Percentiles rank a stretch among this genome's conserved stretches.
Conservation (phyloP, 371 early-diverging fungal genomes). For the Blakeslea trispora region DNA sequence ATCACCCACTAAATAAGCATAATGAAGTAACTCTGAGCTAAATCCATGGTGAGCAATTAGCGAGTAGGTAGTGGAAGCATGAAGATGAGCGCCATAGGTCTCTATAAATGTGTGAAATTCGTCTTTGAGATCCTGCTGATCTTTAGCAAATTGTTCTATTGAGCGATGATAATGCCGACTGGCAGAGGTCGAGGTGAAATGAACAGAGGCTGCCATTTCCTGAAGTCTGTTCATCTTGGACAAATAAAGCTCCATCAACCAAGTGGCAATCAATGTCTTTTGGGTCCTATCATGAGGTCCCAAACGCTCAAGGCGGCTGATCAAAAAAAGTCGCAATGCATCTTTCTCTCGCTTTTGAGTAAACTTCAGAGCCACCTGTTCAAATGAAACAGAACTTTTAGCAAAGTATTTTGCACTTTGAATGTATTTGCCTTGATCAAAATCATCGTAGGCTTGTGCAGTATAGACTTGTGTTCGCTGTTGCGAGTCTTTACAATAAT, state of each 20-base stretch:
- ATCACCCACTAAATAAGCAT: constrained; percentile 80
- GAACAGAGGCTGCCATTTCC: constrained; percentile 53
- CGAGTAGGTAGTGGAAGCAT: constrained; percentile 73
- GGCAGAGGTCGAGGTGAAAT: constrained; percentile 12
- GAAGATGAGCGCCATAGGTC: constrained; percentile 60
- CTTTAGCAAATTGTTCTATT: constrained; percentile 39
- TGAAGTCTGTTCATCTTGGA: constrained; percentile 74
- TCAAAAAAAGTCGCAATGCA: constrained; percentile 76
- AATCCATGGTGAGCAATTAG: constrained; percentile 86
- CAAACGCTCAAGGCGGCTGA: constrained; percentile 65
- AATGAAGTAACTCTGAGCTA: constrained; percentile 71
- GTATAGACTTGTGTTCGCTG: constrained; percentile 79
- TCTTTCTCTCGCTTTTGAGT: constrained; percentile 59
- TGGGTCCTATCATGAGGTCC: constrained; percentile 73
- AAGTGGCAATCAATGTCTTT: constrained; percentile 79
- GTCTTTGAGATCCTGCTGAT: constrained; percentile 53
- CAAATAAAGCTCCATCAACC: constrained; percentile 88
- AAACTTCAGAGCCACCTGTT: constrained; percentile 85
- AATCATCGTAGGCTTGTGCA: constrained; percentile 87
- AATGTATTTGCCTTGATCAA: constrained; percentile 68
- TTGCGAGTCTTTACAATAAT: constrained; percentile 72
- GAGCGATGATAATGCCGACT: constrained; percentile 1
- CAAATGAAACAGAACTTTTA: constrained; percentile 78
- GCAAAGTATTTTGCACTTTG: constrained; percentile 88
- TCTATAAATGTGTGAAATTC: constrained; percentile 76